Evolutionary conservation across 1,284 basidiomycete genomes (phyloP).

Genomic region (Microbotryomycetes sp.): DNA sequence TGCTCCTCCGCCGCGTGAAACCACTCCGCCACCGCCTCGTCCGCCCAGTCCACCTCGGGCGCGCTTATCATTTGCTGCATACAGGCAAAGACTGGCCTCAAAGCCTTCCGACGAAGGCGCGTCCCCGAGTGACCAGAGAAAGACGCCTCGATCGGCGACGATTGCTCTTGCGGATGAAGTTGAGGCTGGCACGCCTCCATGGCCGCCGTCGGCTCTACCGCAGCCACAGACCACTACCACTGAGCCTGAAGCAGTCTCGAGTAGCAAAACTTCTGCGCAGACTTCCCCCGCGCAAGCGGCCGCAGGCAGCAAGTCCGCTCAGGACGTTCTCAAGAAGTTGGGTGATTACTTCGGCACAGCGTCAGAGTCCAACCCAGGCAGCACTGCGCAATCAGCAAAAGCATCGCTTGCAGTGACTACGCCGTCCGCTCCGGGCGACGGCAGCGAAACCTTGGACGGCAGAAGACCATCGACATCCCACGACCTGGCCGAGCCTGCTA

Average conservation of each 20-base stretch:
- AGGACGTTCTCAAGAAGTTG: slow-evolving; percentile 30
- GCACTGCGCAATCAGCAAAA: too few species aligned
- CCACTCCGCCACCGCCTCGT: background rate
- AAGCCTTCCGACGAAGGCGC: background rate
- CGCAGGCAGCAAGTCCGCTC: slow-evolving; percentile 10
- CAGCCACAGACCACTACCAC: too few species aligned
- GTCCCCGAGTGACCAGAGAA: background rate
- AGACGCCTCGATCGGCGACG: background rate
- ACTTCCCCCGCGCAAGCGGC: background rate
- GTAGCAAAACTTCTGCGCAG: background rate
- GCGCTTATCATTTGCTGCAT: background rate
- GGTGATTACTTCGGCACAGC: slow-evolving; percentile 25
- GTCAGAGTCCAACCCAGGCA: too few species aligned
- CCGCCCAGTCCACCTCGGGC: slow-evolving; percentile 1
- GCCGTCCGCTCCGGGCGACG: background rate
- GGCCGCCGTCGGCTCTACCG: too few species aligned
- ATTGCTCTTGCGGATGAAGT: background rate
- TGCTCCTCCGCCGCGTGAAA: background rate
- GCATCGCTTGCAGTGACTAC: too few species aligned
- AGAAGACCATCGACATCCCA: background rate
- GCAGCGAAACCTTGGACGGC: background rate
- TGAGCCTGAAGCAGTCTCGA: background rate
- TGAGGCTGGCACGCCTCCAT: background rate
- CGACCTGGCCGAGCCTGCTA: too few species aligned
- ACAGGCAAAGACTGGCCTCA: background rate